phyloP scores from a whole-genome alignment of 257 asterid genomes.

The Ilex asprella region DNA sequence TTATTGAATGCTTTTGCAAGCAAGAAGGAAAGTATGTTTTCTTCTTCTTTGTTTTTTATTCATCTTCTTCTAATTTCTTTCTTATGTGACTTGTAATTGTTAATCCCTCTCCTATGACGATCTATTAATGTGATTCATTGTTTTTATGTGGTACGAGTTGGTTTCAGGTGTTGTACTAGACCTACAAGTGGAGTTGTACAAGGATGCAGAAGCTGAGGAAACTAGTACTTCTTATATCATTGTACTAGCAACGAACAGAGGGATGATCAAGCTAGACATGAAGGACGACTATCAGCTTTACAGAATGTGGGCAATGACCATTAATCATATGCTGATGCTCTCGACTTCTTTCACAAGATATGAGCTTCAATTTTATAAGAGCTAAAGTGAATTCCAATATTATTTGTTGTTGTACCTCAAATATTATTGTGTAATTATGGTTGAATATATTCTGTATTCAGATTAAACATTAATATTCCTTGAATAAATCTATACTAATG shows the following conservation, averaged over 20 bases:
- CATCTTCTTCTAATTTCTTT: not conserved
- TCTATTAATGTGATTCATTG: not conserved
- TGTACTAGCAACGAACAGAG: constrained; percentile 61
- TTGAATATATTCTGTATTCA: constrained; percentile 6
- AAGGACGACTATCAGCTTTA: constrained; percentile 50
- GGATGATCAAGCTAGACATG: constrained; percentile 67
- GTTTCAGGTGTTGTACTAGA: constrained; percentile 47
- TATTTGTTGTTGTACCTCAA: constrained; percentile 8
- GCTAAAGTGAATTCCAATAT: constrained; percentile 16
- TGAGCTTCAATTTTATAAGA: constrained; percentile 47
- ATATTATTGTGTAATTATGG: constrained; percentile 7
- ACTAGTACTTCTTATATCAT: constrained; percentile 55
- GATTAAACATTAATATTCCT: constrained; percentile 12
- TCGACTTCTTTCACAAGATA: constrained; percentile 52
- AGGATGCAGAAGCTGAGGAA: constrained; percentile 46
- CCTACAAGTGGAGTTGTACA: constrained; percentile 61
- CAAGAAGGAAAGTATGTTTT: constrained; percentile 57
- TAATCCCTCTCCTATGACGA: not conserved
- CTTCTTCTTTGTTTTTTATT: constrained; percentile 5
- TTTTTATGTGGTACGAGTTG: not conserved
- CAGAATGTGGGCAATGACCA: constrained; percentile 68
- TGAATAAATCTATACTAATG: not conserved
- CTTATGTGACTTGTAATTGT: not conserved
- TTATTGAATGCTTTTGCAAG: constrained; percentile 55
- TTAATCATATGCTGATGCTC: constrained; percentile 73